Percentiles rank a stretch among this genome's conserved stretches.
These are phyloP conservation scores for Cyberlindnera lachancei DNA, from an alignment of 805 yeast genomes.

Conservation along the genomic window DNA sequence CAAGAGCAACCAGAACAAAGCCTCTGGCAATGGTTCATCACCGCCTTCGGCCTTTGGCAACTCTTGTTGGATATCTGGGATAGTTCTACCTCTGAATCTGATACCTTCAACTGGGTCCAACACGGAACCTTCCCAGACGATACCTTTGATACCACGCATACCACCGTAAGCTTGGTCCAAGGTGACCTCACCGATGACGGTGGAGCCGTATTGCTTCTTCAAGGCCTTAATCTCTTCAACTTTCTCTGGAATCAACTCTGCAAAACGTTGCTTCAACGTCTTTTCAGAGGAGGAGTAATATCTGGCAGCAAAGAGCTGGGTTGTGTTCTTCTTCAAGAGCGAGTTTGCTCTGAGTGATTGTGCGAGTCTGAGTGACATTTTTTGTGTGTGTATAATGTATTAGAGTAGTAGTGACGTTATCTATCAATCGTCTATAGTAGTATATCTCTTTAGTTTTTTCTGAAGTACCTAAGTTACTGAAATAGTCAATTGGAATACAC, in stretches of 20 bases:
- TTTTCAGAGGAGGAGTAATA: slow-evolving; percentile 26
- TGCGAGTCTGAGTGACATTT: slow-evolving; percentile 15
- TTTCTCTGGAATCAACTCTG: slow-evolving; percentile 84
- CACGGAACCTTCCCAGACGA: slow-evolving; percentile 87
- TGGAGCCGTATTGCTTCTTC: slow-evolving; percentile 82
- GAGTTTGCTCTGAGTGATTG: slow-evolving; percentile 8
- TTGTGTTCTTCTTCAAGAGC: slow-evolving; percentile 8
- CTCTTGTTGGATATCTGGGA: slow-evolving; percentile 67
- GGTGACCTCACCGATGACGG: slow-evolving; percentile 61
- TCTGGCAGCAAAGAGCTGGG: slow-evolving; percentile 17
- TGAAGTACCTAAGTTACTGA: no score
- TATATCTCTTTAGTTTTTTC: no score
- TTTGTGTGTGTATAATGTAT: not conserved
- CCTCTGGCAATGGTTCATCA: slow-evolving; percentile 70
- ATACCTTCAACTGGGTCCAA: slow-evolving; percentile 82
- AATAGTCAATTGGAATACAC: no score
- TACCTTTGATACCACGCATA: slow-evolving; percentile 81
- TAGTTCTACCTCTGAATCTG: slow-evolving; percentile 78
- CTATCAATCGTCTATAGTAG: no score
- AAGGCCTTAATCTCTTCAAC: slow-evolving; percentile 81
- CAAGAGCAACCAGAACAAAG: slow-evolving; percentile 71
- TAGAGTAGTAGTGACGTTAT: no score
- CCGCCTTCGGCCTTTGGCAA: slow-evolving; percentile 68
- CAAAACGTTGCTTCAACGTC: slow-evolving; percentile 91
- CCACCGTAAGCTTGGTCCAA: slow-evolving; percentile 86